Conservation (phyloP, 495 filamentous ascomycete genomes). For the Talaromyces thailandensis region DNA sequence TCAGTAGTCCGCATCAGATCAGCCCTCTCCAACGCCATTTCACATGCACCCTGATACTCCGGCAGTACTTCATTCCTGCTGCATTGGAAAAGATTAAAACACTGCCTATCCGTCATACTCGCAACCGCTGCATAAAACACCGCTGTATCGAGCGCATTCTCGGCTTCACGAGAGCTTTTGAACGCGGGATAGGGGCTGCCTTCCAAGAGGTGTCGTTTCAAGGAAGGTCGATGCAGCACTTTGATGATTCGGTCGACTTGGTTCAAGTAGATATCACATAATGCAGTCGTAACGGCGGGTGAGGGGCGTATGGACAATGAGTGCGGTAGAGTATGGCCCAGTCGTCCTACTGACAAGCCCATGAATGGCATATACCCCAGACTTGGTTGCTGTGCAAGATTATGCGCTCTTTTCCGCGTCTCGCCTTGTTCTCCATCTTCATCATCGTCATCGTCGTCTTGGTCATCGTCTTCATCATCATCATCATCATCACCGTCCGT, state of each 20-base stretch:
- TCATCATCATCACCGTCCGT: neutral
- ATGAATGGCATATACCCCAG: neutral
- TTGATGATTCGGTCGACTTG: slow-evolving; percentile 8
- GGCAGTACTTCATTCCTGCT: slow-evolving; percentile 28
- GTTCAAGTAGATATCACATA: slow-evolving; percentile 24
- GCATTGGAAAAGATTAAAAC: slow-evolving; percentile 26
- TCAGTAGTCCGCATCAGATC: slow-evolving; percentile 48
- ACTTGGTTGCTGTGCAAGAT: neutral
- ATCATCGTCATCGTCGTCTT: neutral
- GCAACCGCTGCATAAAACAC: slow-evolving; percentile 44
- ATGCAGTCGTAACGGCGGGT: neutral
- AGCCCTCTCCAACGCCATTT: slow-evolving; percentile 38
- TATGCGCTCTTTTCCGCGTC: neutral
- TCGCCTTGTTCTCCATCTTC: neutral
- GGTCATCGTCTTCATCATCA: neutral
- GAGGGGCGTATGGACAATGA: neutral
- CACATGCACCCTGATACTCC: slow-evolving; percentile 38
- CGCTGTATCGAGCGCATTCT: slow-evolving; percentile 36
- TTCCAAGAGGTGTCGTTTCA: slow-evolving; percentile 8
- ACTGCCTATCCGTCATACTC: slow-evolving; percentile 34
- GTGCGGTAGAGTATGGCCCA: neutral
- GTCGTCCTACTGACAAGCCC: neutral
- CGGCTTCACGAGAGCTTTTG: slow-evolving; percentile 21
- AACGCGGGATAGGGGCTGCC: slow-evolving; percentile 24
- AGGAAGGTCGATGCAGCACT: neutral